phyloP scores from a whole-genome alignment of 139 green algal species.

The Micractinium sp. region DNA sequence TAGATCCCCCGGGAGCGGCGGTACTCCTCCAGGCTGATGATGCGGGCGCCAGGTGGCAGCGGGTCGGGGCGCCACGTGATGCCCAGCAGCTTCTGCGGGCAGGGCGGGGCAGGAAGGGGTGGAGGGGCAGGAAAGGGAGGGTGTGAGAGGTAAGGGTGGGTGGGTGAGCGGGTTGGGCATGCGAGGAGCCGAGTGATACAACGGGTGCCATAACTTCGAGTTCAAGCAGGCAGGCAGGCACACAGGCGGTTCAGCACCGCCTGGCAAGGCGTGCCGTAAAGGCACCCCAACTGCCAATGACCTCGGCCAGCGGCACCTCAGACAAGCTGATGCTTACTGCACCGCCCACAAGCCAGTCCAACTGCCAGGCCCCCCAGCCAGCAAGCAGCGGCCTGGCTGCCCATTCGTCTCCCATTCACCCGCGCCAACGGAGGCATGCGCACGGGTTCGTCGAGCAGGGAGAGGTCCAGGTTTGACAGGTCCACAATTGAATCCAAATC shows the following conservation, averaged over 20 bases:
- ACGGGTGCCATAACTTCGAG: too few relatives aligned
- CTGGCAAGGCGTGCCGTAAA: too few relatives aligned
- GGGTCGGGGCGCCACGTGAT: slow-evolving; percentile 15
- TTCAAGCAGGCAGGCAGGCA: too few relatives aligned
- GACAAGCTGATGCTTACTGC: not conserved
- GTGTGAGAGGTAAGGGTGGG: not conserved
- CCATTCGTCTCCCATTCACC: not conserved
- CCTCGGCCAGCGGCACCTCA: too few relatives aligned
- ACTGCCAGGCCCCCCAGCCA: not conserved
- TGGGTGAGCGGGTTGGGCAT: not conserved
- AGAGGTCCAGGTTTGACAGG: slow-evolving; percentile 20
- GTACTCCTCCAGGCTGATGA: slow-evolving; percentile 12
- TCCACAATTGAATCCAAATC: slow-evolving; percentile 20
- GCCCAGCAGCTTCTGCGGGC: slow-evolving; percentile 24
- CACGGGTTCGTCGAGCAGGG: slow-evolving; percentile 5
- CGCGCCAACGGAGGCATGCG: slow-evolving; percentile 20
- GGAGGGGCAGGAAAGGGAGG: not conserved
- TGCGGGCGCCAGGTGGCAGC: slow-evolving; percentile 25
- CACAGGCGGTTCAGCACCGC: too few relatives aligned
- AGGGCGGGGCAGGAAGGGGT: not conserved
- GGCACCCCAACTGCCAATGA: too few relatives aligned
- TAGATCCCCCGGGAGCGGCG: too few relatives aligned
- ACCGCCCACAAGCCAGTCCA: not conserved
- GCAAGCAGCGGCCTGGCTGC: too few relatives aligned
- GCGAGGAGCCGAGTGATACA: not conserved